Evolutionary conservation across 768 basidiomycete species (phyloP).

Genomic region (Tulasnella sp.): DNA sequence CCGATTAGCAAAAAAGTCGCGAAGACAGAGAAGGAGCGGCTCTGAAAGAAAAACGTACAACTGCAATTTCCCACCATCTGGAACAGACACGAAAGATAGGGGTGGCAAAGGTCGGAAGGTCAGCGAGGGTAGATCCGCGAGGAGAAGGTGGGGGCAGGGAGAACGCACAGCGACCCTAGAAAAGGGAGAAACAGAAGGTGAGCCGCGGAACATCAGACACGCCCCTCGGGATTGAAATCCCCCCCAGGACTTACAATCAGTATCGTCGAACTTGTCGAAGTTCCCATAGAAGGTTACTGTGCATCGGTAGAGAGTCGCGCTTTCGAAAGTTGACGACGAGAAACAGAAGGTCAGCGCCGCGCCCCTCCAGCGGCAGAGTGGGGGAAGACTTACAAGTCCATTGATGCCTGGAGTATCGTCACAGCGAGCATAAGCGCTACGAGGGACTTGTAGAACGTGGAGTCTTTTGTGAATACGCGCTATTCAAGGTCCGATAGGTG

Average conservation of each 20-base stretch:
- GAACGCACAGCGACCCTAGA: background rate
- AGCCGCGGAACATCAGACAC: background rate
- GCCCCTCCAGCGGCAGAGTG: background rate
- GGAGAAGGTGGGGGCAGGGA: background rate
- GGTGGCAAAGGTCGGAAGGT: background rate
- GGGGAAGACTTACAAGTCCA: conserved; percentile 14
- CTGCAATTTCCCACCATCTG: conserved; percentile 21
- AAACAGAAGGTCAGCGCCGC: background rate
- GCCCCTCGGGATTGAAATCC: too few relatives aligned
- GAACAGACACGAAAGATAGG: background rate
- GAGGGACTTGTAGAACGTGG: conserved; percentile 2
- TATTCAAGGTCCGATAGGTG: background rate
- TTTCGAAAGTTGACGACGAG: background rate
- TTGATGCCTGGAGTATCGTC: background rate
- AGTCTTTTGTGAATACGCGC: conserved; percentile 16
- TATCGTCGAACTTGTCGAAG: conserved; percentile 22
- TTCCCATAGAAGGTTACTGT: conserved; percentile 10
- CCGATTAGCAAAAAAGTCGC: too few relatives aligned
- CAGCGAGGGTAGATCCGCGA: too few relatives aligned
- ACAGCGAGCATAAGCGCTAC: background rate
- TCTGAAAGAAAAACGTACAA: conserved; percentile 7
- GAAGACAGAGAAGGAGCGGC: too few relatives aligned
- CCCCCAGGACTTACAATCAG: background rate
- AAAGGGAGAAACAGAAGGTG: background rate
- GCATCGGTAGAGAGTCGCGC: background rate